phyloP scores from a whole-genome alignment of 768 basidiomycete genomes.

The Pleurotus ostreatus region DNA sequence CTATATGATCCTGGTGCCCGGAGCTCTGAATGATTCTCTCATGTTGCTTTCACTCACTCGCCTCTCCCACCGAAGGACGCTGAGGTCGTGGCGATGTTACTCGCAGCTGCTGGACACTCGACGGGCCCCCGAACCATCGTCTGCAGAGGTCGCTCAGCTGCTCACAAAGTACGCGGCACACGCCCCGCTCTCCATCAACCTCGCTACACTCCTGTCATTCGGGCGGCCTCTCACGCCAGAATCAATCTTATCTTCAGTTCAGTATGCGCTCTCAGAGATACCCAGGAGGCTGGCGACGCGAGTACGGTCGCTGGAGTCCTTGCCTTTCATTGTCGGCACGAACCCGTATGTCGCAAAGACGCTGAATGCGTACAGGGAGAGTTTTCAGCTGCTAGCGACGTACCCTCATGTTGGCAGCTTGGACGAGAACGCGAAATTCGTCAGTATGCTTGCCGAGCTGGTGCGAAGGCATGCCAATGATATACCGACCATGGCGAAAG shows the following conservation, averaged over 20 bases:
- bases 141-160: slow-evolving; percentile 52
- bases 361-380: slow-evolving; percentile 62
- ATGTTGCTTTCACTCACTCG: background rate
- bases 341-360: slow-evolving; percentile 82
- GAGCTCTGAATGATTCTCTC: background rate
- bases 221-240: slow-evolving; percentile 68
- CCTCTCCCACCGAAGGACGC: background rate
- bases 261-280: slow-evolving; percentile 71
- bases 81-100: background rate
- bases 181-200: slow-evolving; percentile 64
- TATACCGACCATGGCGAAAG: slow-evolving; percentile 88
- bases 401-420: slow-evolving; percentile 63
- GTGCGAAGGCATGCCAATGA: slow-evolving; percentile 82
- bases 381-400: slow-evolving; percentile 66
- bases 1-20: background rate
- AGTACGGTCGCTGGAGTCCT: slow-evolving; percentile 65
- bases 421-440: slow-evolving; percentile 67
- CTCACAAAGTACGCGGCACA: slow-evolving; percentile 62
- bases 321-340: slow-evolving; percentile 87
- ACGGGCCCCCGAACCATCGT: slow-evolving; percentile 44
- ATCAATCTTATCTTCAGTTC: slow-evolving; percentile 71
- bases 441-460: slow-evolving; percentile 61
- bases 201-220: slow-evolving; percentile 70
- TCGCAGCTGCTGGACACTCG: slow-evolving; percentile 15
- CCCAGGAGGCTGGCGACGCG: slow-evolving; percentile 74